These are phyloP conservation scores for Zygoascus bituminiphila DNA, from an alignment of 805 yeast genomes.

Conservation along the genomic window DNA sequence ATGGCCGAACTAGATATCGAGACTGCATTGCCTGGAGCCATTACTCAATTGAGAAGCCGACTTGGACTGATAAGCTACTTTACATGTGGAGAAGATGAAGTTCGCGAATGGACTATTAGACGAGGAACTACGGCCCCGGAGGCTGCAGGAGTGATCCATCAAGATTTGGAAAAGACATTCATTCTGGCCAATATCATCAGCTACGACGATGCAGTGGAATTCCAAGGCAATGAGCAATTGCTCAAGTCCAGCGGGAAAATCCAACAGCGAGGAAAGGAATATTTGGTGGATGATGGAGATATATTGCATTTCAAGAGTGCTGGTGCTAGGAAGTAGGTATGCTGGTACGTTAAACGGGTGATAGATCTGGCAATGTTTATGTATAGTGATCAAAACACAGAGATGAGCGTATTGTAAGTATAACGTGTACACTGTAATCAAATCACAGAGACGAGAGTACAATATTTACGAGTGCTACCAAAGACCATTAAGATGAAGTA, in stretches of 20 bases:
- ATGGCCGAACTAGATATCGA: slow-evolving; percentile 21
- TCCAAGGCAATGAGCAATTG: slow-evolving; percentile 43
- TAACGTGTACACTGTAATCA: too few species aligned
- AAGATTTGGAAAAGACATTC: slow-evolving; percentile 90
- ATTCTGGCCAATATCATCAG: slow-evolving; percentile 84
- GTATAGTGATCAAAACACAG: background rate
- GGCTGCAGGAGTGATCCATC: slow-evolving; percentile 97
- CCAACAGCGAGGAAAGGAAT: slow-evolving; percentile 65
- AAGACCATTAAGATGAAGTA: too few species aligned
- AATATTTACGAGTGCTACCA: too few species aligned
- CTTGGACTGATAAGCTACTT: slow-evolving; percentile 72
- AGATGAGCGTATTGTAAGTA: too few species aligned
- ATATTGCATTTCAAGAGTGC: slow-evolving; percentile 56
- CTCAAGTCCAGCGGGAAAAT: slow-evolving; percentile 53
- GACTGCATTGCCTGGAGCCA: slow-evolving; percentile 56
- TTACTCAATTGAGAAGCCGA: slow-evolving; percentile 55
- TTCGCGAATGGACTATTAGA: slow-evolving; percentile 89
- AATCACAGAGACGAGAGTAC: too few species aligned
- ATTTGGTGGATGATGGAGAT: slow-evolving; percentile 79
- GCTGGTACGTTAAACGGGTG: background rate
- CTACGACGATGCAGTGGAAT: slow-evolving; percentile 46
- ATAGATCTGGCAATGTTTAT: background rate
- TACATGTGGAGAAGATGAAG: slow-evolving; percentile 83
- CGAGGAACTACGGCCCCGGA: slow-evolving; percentile 71
- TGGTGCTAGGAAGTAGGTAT: slow-evolving; percentile 8